phyloP scores from a whole-genome alignment of 2,329 filamentous ascomycete species.

The Exophiala spinifera region DNA sequence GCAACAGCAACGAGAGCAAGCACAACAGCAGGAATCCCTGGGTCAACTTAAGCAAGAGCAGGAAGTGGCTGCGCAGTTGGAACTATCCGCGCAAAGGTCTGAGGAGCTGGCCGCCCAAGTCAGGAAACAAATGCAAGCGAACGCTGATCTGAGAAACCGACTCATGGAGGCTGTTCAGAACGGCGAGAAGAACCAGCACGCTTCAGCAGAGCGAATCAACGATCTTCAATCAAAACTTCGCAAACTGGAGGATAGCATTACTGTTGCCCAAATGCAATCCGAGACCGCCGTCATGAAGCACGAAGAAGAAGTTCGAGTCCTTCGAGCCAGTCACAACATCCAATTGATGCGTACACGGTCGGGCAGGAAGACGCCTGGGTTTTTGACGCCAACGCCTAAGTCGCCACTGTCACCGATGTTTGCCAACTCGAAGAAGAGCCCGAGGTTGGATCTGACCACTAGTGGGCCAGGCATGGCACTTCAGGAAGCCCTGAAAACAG shows the following conservation, averaged over 20 bases:
- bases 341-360: constrained; percentile 72
- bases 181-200: constrained; percentile 77
- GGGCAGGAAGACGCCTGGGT: constrained; percentile 40
- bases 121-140: constrained; percentile 73
- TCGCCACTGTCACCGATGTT: constrained; percentile 63
- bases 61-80: constrained; percentile 66
- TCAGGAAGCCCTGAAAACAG: constrained; percentile 69
- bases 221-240: constrained; percentile 78
- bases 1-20: constrained; percentile 63
- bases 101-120: constrained; percentile 78
- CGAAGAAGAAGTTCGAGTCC: constrained; percentile 74
- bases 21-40: constrained; percentile 54
- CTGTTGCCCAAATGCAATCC: constrained; percentile 77
- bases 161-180: constrained; percentile 76
- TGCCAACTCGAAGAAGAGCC: constrained; percentile 50
- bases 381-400: constrained; percentile 52
- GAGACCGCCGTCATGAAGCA: constrained; percentile 80
- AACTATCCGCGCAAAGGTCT: constrained; percentile 70
- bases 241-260: constrained; percentile 76
- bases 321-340: constrained; percentile 73
- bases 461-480: constrained; percentile 59
- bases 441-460: constrained; percentile 59
- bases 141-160: constrained; percentile 70
- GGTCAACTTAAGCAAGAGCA: constrained; percentile 69
- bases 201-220: constrained; percentile 78